Base-by-base conservation (phyloP, 768 basidiomycete species). In the Termitomyces heimii region DNA sequence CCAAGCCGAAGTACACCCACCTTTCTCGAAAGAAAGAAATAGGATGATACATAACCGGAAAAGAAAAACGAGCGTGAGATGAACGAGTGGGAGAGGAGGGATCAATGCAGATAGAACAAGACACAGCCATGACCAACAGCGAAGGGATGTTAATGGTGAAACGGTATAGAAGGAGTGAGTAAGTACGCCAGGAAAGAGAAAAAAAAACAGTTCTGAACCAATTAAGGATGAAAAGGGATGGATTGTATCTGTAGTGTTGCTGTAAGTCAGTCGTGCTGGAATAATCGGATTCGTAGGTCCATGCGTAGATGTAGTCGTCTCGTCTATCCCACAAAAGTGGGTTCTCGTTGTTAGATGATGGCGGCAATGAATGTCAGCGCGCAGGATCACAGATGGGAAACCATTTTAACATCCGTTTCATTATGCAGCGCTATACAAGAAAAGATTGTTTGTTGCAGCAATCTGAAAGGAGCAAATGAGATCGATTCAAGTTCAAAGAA, bases 361-460 rank as follows among this genome's bases (percentile, higher is more conserved):
- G 62, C 54, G 56, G 59, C 44, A 58, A 47, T 57, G 31, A 28
- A 42, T 34, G 32, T 52, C 37, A 53, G 56, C 37, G 54, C 35
- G 54, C 57, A 63, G 58, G 47, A 34, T 55, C 54, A 58, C 54
- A 58, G 56, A 59, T 58, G 60, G 35, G 10, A 28, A n/a, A 34
- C 42, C 45, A 12, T 28, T 43, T 55, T 50, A 59, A 56, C 60
- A 63, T 59, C 61, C 60, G 57, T 60, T 66, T 59, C 63, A 69
- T 80, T 71, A 82, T 71, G 82, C 82, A 64, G 83, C 86, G 72
- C 86, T 88, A 75, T 89, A 89, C 72, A 91, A 75, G 82, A 88
- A 95, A 74, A 97, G 75, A 73, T 97, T 97, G 81, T 97, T 97
- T 65, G 94, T 98, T 43, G 94, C 94, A 51, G 94, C 94, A 69